Percentiles rank a stretch among this genome's conserved stretches.
phyloP scores from a whole-genome alignment of 768 basidiomycete genomes.

The Sutorius australiensis region DNA sequence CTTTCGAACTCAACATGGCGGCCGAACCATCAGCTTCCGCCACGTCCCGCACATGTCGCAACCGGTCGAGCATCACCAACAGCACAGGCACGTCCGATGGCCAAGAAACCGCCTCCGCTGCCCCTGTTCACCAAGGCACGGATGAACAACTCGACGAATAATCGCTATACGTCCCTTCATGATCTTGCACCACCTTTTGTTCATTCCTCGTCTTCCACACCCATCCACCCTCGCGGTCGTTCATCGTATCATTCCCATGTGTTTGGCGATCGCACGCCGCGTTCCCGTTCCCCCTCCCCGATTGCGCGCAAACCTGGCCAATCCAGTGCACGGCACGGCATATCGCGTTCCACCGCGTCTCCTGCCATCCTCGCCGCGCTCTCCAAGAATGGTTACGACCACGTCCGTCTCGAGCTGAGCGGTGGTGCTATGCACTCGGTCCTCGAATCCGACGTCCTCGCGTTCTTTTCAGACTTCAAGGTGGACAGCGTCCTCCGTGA shows the following conservation, averaged over 20 bases:
- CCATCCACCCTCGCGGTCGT: slow-evolving; percentile 28
- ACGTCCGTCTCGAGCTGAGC: slow-evolving; percentile 57
- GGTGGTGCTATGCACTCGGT: slow-evolving; percentile 45
- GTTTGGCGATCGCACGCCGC: slow-evolving; percentile 20
- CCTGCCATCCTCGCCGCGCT: slow-evolving; percentile 39
- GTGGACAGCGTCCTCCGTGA: slow-evolving; percentile 72
- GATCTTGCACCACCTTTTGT: slow-evolving; percentile 16
- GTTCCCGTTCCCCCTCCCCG: slow-evolving; percentile 40
- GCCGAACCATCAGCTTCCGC: slow-evolving; percentile 27
- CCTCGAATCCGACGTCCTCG: slow-evolving; percentile 62
- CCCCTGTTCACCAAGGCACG: slow-evolving; percentile 25
- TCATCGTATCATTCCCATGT: slow-evolving; percentile 19
- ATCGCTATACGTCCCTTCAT: slow-evolving; percentile 21
- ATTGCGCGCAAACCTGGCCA: slow-evolving; percentile 39
- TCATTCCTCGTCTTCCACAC: slow-evolving; percentile 37
- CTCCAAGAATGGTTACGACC: slow-evolving; percentile 59
- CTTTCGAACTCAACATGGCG: slow-evolving; percentile 20
- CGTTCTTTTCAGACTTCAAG: slow-evolving; percentile 67
- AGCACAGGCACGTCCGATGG: slow-evolving; percentile 25
- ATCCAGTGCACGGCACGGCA: slow-evolving; percentile 23
- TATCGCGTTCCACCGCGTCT: slow-evolving; percentile 20
- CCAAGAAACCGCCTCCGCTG: slow-evolving; percentile 23
- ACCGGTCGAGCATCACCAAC: slow-evolving; percentile 29
- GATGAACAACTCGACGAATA: slow-evolving; percentile 23
- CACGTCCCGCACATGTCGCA: slow-evolving; percentile 24